Percentiles rank a stretch among this genome's conserved stretches.
phyloP scores from a whole-genome alignment of 345 rosid species.

The Passiflora organensis region DNA sequence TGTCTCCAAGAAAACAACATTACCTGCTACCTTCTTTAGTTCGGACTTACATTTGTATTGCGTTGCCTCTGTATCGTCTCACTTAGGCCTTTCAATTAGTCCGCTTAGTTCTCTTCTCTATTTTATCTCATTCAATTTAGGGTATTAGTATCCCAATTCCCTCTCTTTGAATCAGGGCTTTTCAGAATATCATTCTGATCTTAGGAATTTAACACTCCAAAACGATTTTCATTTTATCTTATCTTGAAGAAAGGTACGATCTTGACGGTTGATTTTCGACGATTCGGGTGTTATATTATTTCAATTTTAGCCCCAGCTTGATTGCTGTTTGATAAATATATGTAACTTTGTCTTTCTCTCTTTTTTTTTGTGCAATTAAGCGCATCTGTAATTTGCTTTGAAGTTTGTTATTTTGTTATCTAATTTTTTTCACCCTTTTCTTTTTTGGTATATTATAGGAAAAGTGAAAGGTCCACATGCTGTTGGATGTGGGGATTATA shows the following conservation, averaged over 20 bases:
- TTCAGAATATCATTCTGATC: no score
- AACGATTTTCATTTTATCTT: no score
- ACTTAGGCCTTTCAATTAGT: not conserved
- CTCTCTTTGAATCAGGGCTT: no score
- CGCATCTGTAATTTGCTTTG: not conserved
- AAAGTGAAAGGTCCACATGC: conserved; percentile 14
- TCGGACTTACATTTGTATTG: no score
- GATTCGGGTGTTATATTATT: not conserved
- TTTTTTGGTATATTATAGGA: not conserved
- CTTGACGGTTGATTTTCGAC: not conserved
- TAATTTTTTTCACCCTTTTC: not conserved
- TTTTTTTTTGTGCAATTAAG: not conserved
- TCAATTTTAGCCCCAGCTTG: not conserved
- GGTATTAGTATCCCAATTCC: no score
- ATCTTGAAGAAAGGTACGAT: not conserved
- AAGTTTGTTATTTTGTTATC: not conserved
- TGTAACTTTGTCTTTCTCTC: not conserved
- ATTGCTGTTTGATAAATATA: conserved; percentile 1
- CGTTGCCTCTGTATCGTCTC: no score
- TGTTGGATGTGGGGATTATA: conserved; percentile 7
- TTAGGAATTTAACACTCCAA: no score
- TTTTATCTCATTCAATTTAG: not conserved
- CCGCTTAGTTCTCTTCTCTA: not conserved
- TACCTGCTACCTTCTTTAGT: no score
- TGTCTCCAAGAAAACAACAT: no score